Evolutionary conservation across 441 rosid genomes (phyloP), one percentile per base, ranked within the genome.

Genomic region (Dalechampia spathulata): DNA sequence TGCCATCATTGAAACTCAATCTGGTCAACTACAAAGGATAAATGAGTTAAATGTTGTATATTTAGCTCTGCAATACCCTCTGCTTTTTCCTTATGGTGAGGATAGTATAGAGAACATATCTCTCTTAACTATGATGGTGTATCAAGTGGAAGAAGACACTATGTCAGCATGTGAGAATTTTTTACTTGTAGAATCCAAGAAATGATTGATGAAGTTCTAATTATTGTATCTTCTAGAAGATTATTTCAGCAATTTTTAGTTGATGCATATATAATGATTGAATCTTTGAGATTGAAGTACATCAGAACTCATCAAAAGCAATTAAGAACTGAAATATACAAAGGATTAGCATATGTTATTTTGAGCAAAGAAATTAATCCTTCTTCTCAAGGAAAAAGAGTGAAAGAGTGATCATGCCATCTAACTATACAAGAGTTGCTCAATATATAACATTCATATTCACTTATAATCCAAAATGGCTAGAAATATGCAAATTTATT

Each of bases 1-100:
- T 19, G 49, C 7, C 20, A 30, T 61, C 38, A 48, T 50, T 19
- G 38, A 61, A n/a, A n/a, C 17, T 10, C 9, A 3, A 8, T 8
- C 1, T 19, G 30, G 52, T 2, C 8, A 16, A 0, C 12, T 53
- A 3, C 12, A 36, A 23, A 28, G 51, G 28, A 36, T 52, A 2
- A 10, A 9, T 19, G 44, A 61, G 3, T 28, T 52, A 2, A 57
- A 61, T 32, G 19, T 52, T 0, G 17, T 4, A 4, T 61, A 39
- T 20, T 28, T 61, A 27, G 30, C 52, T 5, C 6, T 61, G 22
- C 66, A 61, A 34, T 61, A 61, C 17, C 60, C 58, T n/a, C n/a
- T 61, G 12, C 15, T 50, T 4, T 38, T 61, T 25, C 51, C 51
- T 14, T 50, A 60, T 19, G 49, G 64, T 0, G 57, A 49, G 52